These are phyloP conservation scores for Tripidium arundinaceum DNA, from an alignment of 202 grass and related monocot species.

Conservation along the genomic window DNA sequence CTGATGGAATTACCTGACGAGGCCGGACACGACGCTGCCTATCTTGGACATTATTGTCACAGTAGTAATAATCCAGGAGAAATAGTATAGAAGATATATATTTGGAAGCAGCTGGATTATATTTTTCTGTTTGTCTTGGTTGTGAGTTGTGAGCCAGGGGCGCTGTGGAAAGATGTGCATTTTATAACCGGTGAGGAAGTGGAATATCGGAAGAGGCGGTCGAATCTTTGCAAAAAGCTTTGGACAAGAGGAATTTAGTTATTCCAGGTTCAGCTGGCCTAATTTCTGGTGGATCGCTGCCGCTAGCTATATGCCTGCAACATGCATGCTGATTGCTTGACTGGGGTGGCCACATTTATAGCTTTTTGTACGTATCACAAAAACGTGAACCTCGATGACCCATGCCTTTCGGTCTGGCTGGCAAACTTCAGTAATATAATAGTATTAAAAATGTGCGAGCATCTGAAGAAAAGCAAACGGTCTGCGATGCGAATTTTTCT, in stretches of 20 bases:
- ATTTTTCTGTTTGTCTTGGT: neutral
- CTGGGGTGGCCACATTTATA: neutral
- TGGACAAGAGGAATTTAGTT: constrained; percentile 7
- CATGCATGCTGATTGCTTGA: neutral
- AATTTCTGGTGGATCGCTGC: neutral
- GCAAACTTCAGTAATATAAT: neutral
- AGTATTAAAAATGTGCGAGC: neutral
- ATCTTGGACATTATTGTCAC: constrained; percentile 23
- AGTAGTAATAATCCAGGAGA: neutral
- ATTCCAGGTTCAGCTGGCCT: constrained; percentile 16
- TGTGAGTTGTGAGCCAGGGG: neutral
- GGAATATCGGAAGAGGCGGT: neutral
- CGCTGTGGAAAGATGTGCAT: neutral
- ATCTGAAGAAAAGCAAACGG: neutral
- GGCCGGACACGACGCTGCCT: neutral
- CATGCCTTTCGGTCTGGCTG: neutral
- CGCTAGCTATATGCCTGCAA: neutral
- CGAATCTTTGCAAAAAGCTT: constrained; percentile 25
- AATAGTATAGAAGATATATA: too few species aligned
- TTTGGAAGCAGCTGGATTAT: neutral
- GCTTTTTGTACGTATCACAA: neutral
- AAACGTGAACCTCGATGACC: neutral
- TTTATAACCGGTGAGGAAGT: constrained; percentile 5
- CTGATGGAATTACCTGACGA: neutral
- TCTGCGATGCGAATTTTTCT: neutral